Evolutionary conservation across 352 stramenopile genomes (phyloP), one percentile per base, ranked within the genome.

Genomic region (Phytopythium kandeliae): DNA sequence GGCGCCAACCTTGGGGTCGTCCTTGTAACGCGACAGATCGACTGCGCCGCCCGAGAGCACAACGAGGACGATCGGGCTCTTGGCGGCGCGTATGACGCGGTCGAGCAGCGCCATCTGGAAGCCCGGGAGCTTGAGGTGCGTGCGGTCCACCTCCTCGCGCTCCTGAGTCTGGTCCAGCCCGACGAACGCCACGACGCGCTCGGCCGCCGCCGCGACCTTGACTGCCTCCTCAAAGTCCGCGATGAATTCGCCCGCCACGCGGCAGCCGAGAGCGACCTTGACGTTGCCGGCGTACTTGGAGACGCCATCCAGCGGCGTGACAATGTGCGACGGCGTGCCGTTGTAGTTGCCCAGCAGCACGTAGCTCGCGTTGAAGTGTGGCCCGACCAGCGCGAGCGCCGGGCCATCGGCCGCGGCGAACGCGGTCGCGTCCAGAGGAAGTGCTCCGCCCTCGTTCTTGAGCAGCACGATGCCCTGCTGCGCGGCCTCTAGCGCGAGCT

Each of bases 391-490:
- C 21, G 74, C 84, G 22, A 96, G 54, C 12, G 58, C 58, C 15
- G 48, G 41, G 15, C 17, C 34, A 22, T 48, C 36, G 0, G 62
- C 55, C n/a, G 54, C 52, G 4, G 26, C 35, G 33, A 71, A 82
- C 11, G 25, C 17, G 25, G 40, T 48, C 0, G 45, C 15, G 2
- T 57, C 41, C 21, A 96, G 40, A n/a, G 88, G 89, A 8, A 97
- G 62, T n/a, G 64, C 42, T 0, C 51, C 55, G 16, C 60, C 48
- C 3, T 78, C 58, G 63, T 98, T 98, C 64, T 97, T 96, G 12
- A 98, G 70, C 12, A 98, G 53, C 24, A 97, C 87, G 24, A 97
- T 65, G 25, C 71, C 79, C 45, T 97, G 82, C 0, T 47, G 59
- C 19, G 80, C 73, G 2, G 81, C 83, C 46, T 92, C 77, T 7